Percentiles rank a stretch among this genome's conserved stretches.
Evolutionary conservation across 106 monocot species (phyloP).

Genomic region (Dioscorea dumetorum): DNA sequence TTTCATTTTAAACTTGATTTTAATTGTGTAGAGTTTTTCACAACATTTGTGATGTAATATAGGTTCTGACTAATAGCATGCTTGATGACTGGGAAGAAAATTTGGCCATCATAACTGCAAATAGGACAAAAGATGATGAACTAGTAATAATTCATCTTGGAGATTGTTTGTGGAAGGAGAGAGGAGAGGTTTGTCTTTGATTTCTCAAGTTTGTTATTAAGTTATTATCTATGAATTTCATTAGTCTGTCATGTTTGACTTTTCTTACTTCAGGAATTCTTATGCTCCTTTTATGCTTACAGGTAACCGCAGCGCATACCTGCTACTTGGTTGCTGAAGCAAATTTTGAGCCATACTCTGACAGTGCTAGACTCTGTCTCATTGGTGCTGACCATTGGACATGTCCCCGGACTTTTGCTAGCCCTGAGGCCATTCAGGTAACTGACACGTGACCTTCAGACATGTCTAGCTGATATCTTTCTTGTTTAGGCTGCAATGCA

Average conservation of each 20-base stretch:
- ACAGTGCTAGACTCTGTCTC: conserved; percentile 81
- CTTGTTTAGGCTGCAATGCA: too few relatives aligned
- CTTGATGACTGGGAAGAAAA: conserved; percentile 97
- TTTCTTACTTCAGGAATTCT: background rate
- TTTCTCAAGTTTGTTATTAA: background rate
- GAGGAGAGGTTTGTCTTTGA: conserved; percentile 57
- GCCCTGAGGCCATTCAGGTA: conserved; percentile 95
- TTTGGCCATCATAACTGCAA: conserved; percentile 85
- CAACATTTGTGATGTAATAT: conserved; percentile 12
- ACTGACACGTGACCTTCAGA: too few relatives aligned
- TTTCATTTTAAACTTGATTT: background rate
- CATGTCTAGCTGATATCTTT: too few relatives aligned
- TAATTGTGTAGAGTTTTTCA: background rate
- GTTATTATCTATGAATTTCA: too few relatives aligned
- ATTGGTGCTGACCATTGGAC: conserved; percentile 95
- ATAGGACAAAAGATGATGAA: conserved; percentile 92
- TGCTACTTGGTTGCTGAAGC: conserved; percentile 94
- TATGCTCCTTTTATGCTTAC: conserved; percentile 1
- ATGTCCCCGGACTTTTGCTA: conserved; percentile 85
- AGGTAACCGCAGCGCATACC: conserved; percentile 88
- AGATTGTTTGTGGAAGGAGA: conserved; percentile 93
- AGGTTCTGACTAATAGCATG: conserved; percentile 58
- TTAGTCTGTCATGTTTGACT: too few relatives aligned
- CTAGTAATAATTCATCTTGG: conserved; percentile 92
- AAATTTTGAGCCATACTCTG: conserved; percentile 71